These are phyloP conservation scores for Linum trigynum DNA, from an alignment of 345 rosid species.

Conservation along the genomic window DNA sequence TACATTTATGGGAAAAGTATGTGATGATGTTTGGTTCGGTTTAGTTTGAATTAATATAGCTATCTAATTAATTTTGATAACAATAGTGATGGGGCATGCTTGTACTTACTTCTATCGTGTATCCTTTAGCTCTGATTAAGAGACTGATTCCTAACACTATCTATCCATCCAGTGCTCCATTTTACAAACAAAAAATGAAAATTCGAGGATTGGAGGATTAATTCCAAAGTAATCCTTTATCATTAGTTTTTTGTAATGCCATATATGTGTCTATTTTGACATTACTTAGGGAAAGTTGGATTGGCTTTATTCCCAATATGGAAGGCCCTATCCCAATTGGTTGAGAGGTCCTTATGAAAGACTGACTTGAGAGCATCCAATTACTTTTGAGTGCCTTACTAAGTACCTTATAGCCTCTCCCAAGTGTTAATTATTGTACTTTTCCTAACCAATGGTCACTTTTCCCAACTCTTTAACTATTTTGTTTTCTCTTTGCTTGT, in stretches of 20 bases:
- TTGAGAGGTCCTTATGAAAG: not conserved
- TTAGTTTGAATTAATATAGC: conserved; percentile 7
- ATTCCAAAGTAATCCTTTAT: not conserved
- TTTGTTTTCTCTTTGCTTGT: too few relatives aligned
- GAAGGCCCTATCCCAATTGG: conserved; percentile 8
- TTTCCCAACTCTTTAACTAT: too few relatives aligned
- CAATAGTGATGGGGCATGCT: too few relatives aligned
- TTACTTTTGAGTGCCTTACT: not conserved
- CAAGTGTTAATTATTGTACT: not conserved
- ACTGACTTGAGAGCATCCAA: not conserved
- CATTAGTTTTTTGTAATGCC: conserved; percentile 7
- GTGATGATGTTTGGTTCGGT: conserved; percentile 3
- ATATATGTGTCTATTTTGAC: conserved; percentile 1
- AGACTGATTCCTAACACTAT: conserved; percentile 16
- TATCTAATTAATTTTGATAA: not conserved
- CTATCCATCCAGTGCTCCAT: not conserved
- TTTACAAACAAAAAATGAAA: too few relatives aligned
- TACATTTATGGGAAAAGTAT: not conserved
- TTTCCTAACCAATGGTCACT: too few relatives aligned
- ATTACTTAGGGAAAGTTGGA: conserved; percentile 4
- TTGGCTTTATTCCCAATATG: conserved; percentile 10
- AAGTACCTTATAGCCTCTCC: not conserved
- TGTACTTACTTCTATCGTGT: not conserved
- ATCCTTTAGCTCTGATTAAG: not conserved
- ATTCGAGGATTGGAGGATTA: not conserved